Evolutionary conservation across 495 filamentous ascomycete species (phyloP).

Genomic region (Hyaloscypha hepaticicola): DNA sequence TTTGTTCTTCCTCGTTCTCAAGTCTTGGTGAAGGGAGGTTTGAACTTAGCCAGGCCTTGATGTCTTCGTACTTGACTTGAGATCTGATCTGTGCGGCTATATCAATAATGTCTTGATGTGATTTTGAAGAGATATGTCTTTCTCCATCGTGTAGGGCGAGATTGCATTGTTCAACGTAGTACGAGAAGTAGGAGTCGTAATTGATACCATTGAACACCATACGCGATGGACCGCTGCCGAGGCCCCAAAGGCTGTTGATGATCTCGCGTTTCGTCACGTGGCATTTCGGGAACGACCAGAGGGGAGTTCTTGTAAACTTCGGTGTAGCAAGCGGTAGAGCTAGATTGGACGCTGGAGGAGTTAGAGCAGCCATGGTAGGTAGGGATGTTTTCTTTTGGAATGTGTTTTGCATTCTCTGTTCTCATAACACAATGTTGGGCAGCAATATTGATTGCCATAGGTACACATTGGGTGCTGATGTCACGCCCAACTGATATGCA

Average conservation of each 20-base stretch:
- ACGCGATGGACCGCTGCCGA: not conserved
- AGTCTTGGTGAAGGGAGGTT: not conserved
- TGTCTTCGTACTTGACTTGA: not conserved
- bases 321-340: not conserved
- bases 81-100: not conserved
- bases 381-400: not conserved
- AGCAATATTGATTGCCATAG: not conserved
- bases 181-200: not conserved
- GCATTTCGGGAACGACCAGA: constrained; percentile 7
- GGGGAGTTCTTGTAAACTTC: not conserved
- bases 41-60: constrained; percentile 11
- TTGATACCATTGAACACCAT: not conserved
- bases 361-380: not conserved
- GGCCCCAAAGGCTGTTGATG: constrained; percentile 5
- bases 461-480: not conserved
- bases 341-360: not conserved
- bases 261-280: constrained; percentile 3
- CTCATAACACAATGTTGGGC: not conserved
- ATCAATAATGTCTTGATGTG: constrained; percentile 15
- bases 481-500: not conserved
- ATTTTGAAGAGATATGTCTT: not conserved
- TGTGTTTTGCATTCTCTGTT: not conserved
- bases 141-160: not conserved
- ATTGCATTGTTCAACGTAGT: constrained; percentile 10
- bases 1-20: not conserved